Conservation (phyloP, 768 basidiomycete species). For the Phaffia australis region DNA sequence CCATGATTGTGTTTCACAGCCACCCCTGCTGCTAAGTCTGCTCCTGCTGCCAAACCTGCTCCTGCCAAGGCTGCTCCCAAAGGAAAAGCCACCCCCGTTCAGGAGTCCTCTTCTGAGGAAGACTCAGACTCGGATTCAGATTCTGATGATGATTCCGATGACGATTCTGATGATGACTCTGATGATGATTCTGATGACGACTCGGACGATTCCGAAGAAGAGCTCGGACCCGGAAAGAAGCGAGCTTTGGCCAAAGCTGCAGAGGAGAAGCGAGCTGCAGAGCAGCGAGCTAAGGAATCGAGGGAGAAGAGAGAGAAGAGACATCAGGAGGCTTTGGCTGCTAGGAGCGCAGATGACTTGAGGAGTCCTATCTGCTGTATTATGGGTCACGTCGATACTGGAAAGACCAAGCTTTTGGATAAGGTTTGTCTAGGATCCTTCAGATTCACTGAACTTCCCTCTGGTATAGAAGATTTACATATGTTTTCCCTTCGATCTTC, state of each 20-base stretch:
- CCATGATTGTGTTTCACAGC: not conserved
- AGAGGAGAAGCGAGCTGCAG: conserved; percentile 48
- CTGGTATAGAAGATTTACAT: not conserved
- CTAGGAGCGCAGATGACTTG: conserved; percentile 74
- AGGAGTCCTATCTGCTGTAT: conserved; percentile 98
- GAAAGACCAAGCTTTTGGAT: conserved; percentile 94
- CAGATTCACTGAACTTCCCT: not conserved
- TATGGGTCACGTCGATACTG: conserved; percentile 97
- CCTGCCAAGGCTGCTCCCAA: conserved; percentile 30
- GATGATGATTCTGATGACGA: conserved; percentile 33
- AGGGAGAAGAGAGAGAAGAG: conserved; percentile 53
- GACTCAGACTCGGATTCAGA: conserved; percentile 40
- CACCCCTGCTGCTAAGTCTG: conserved; percentile 28
- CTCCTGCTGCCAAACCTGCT: conserved; percentile 22
- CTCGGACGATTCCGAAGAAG: conserved; percentile 32
- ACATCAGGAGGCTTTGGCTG: conserved; percentile 73
- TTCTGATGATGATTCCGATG: conserved; percentile 35
- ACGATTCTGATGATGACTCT: conserved; percentile 29
- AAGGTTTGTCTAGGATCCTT: conserved; percentile 51
- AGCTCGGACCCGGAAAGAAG: conserved; percentile 55
- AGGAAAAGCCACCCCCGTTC: conserved; percentile 41
- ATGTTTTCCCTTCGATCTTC: not conserved
- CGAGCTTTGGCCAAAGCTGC: conserved; percentile 61
- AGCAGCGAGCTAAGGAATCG: conserved; percentile 9
- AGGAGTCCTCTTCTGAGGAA: conserved; percentile 32